These are phyloP conservation scores for Xylaria sp. DNA, from an alignment of 2,329 filamentous ascomycete genomes.

Conservation along the genomic window DNA sequence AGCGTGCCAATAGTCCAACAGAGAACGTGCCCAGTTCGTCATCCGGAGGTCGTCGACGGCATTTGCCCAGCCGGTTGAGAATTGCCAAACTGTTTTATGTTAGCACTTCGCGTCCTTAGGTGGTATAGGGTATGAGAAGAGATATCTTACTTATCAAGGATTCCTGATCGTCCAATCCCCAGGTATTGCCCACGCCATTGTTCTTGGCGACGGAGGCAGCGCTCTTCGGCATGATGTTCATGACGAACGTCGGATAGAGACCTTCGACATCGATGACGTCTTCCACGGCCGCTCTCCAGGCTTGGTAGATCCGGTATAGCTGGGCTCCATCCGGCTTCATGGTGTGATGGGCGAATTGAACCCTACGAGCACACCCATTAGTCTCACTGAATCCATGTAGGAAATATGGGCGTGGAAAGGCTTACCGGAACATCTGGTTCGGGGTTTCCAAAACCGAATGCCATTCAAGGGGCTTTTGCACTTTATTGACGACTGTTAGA, in stretches of 20 bases:
- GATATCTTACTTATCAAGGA: constrained; percentile 49
- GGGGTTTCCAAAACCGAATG: constrained; percentile 47
- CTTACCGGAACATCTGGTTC: constrained; percentile 53
- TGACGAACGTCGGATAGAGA: constrained; percentile 53
- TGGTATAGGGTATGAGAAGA: background rate
- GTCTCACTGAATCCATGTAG: background rate
- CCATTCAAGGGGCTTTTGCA: constrained; percentile 47
- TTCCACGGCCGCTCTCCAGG: constrained; percentile 52
- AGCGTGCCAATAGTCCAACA: constrained; percentile 49
- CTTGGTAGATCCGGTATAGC: constrained; percentile 49
- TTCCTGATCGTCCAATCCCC: constrained; percentile 50
- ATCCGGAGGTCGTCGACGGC: constrained; percentile 53
- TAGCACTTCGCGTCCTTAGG: background rate
- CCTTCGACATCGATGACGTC: constrained; percentile 52
- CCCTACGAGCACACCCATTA: constrained; percentile 37
- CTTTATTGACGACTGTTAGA: constrained; percentile 42
- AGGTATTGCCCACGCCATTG: constrained; percentile 55
- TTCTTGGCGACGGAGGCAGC: constrained; percentile 48
- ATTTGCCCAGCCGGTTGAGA: constrained; percentile 53
- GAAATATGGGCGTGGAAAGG: background rate
- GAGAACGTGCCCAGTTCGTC: constrained; percentile 48
- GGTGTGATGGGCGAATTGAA: constrained; percentile 53
- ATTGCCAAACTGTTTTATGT: constrained; percentile 51
- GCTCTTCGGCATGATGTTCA: constrained; percentile 48
- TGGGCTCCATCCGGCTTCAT: constrained; percentile 51